Percentiles rank a stretch among this genome's conserved stretches.
Conservation (phyloP, 2,329 filamentous ascomycete genomes). For the Stemphylium lycopersici region DNA sequence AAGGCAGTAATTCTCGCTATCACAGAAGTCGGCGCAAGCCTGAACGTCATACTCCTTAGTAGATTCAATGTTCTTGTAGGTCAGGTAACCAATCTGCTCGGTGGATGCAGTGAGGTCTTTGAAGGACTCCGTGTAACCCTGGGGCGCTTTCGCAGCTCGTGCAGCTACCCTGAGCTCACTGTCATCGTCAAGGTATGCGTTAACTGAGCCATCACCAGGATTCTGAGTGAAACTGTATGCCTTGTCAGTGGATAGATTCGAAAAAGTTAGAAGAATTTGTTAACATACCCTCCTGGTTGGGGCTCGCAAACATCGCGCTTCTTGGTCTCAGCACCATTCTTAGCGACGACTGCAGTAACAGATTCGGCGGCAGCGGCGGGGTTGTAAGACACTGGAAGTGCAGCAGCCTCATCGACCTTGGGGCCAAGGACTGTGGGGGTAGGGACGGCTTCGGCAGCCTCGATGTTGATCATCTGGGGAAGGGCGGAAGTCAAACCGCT, state of each 20-base stretch:
- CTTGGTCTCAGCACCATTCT: conserved; percentile 12
- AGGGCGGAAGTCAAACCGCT: conserved; percentile 26
- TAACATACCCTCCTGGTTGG: conserved; percentile 14
- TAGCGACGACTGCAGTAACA: conserved; percentile 19
- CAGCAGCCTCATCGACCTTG: conserved; percentile 23
- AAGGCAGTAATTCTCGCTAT: conserved; percentile 31
- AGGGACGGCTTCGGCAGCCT: conserved; percentile 43
- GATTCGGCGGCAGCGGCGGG: conserved; percentile 1
- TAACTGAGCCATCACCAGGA: background rate
- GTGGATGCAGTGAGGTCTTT: conserved; percentile 20
- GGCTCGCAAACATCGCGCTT: conserved; percentile 20
- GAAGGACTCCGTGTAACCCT: conserved; percentile 28
- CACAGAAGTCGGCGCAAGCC: conserved; percentile 27
- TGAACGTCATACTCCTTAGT: conserved; percentile 19
- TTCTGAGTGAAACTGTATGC: background rate
- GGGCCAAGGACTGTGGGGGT: conserved; percentile 35
- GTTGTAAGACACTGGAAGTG: conserved; percentile 1
- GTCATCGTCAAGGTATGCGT: conserved; percentile 6
- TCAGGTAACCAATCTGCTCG: conserved; percentile 37
- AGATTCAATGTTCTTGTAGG: conserved; percentile 30
- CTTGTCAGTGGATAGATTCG: background rate
- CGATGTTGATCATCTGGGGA: conserved; percentile 45
- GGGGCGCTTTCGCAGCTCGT: conserved; percentile 12
- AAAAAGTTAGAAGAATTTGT: background rate
- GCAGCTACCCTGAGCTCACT: conserved; percentile 19